These are phyloP conservation scores for Phytophthora sojae DNA, from an alignment of 352 stramenopile genomes.

Conservation along the genomic window DNA sequence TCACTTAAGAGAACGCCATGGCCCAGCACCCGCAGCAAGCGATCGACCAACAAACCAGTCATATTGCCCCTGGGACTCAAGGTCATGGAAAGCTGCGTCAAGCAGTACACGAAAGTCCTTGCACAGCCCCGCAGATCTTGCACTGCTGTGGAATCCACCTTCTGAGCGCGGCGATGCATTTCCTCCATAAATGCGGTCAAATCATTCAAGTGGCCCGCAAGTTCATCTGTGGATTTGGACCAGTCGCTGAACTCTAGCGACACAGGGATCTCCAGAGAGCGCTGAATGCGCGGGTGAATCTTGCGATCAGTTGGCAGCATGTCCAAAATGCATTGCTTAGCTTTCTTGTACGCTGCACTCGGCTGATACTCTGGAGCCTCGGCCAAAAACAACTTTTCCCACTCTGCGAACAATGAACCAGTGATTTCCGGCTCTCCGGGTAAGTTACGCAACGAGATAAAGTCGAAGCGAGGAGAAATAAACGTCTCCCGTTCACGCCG, in stretches of 20 bases:
- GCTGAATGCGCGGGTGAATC: neutral
- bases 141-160: neutral
- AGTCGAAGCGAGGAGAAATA: conserved; percentile 20
- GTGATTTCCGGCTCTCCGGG: neutral
- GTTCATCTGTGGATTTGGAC: conserved; percentile 9
- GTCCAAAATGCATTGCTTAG: conserved; percentile 10
- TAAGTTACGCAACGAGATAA: conserved; percentile 5
- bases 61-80: neutral
- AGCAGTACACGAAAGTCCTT: conserved; percentile 4
- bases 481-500: conserved; percentile 3
- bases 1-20: conserved; percentile 8
- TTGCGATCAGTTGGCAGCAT: conserved; percentile 5
- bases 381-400: conserved; percentile 14
- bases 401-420: conserved; percentile 1
- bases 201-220: conserved; percentile 11
- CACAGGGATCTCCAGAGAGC: conserved; percentile 18
- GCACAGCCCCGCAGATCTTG: neutral
- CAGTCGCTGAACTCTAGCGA: conserved; percentile 16
- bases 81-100: conserved; percentile 12
- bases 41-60: conserved; percentile 6
- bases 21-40: conserved; percentile 10
- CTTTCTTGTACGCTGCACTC: conserved; percentile 16
- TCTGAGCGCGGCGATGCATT: conserved; percentile 1
- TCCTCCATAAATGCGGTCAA: conserved; percentile 5
- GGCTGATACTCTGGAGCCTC: conserved; percentile 7